phyloP scores from a whole-genome alignment of 2,329 filamentous ascomycete genomes.

The Claviceps sorghi region DNA sequence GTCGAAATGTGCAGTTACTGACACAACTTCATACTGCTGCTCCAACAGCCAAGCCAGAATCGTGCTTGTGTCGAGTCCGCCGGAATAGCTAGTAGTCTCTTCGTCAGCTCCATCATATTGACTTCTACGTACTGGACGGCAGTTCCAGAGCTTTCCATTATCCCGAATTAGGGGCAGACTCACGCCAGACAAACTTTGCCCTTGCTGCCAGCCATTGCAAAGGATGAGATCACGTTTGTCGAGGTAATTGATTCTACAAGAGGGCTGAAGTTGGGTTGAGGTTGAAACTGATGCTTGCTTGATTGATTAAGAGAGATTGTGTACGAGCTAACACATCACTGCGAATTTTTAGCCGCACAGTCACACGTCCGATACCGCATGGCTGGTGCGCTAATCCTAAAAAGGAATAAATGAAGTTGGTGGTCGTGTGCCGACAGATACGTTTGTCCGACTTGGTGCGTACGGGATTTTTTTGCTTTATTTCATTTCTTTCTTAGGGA shows the following conservation, averaged over 20 bases:
- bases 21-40: conserved; percentile 12
- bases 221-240: too few species aligned
- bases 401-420: neutral
- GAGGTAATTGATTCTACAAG: neutral
- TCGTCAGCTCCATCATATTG: neutral
- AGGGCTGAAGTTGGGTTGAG: neutral
- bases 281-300: neutral
- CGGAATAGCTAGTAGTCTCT: neutral
- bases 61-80: conserved; percentile 26
- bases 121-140: neutral
- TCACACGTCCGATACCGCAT: conserved; percentile 1
- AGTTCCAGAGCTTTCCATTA: neutral
- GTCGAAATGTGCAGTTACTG: neutral
- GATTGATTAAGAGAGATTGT: neutral
- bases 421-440: neutral
- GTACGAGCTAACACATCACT: neutral
- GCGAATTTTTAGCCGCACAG: neutral
- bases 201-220: conserved; percentile 1
- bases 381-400: neutral
- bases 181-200: conserved; percentile 2
- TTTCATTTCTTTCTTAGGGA: too few species aligned
- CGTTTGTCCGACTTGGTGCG: neutral
- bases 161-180: neutral
- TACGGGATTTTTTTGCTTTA: neutral
- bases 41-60: conserved; percentile 27